phyloP scores from a whole-genome alignment of 164 flowering plant species.

The Liriodendron chinense region DNA sequence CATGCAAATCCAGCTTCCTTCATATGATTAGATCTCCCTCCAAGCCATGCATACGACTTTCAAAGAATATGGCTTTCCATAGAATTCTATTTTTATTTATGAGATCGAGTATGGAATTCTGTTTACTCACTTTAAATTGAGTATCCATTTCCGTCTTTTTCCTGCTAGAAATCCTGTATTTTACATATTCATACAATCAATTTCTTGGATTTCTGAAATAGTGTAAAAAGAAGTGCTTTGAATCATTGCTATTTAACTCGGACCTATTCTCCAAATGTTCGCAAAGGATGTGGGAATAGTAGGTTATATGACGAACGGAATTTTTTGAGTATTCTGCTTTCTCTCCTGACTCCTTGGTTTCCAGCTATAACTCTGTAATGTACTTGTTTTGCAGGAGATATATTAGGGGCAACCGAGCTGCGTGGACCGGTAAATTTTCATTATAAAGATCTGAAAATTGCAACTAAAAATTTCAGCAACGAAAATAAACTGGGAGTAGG shows the following conservation, averaged over 20 bases:
- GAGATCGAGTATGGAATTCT: no score
- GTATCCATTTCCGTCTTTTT: no score
- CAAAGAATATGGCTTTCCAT: no score
- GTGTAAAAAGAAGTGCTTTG: slow-evolving; percentile 8
- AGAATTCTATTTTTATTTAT: no score
- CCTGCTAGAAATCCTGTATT: neutral
- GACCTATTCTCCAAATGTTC: neutral
- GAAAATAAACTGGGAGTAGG: slow-evolving; percentile 57
- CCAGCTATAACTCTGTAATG: neutral
- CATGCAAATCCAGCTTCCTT: no score
- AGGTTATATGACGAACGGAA: no score
- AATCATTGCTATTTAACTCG: slow-evolving; percentile 3
- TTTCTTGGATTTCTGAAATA: slow-evolving; percentile 3
- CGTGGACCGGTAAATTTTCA: slow-evolving; percentile 43
- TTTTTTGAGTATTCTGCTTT: no score
- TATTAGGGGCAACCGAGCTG: slow-evolving; percentile 25
- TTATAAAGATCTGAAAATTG: slow-evolving; percentile 40
- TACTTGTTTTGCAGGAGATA: slow-evolving; percentile 9
- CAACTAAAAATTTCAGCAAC: slow-evolving; percentile 44
- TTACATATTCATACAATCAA: slow-evolving; percentile 4
- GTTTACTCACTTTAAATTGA: no score
- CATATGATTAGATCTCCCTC: no score
- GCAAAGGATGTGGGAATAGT: no score
- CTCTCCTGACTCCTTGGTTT: neutral
- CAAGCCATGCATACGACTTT: no score